These are phyloP conservation scores for Brasilioporus rufonigricans DNA, from an alignment of 768 basidiomycete species.

Conservation along the genomic window DNA sequence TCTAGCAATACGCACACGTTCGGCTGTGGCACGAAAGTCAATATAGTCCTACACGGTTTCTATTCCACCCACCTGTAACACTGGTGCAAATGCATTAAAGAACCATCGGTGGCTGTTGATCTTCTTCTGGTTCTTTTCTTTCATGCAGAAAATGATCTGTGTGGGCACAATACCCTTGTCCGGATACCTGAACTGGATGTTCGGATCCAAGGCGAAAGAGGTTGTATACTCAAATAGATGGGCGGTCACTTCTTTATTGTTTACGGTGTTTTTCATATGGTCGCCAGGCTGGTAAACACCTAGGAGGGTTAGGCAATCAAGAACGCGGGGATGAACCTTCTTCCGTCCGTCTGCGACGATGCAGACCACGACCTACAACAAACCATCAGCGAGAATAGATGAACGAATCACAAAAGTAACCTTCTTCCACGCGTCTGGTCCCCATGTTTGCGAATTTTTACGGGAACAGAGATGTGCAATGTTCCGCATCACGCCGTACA, in stretches of 20 bases:
- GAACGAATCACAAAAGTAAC: slow-evolving; percentile 29
- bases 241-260: slow-evolving; percentile 69
- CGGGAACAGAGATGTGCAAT: slow-evolving; percentile 80
- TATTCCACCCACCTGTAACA: slow-evolving; percentile 64
- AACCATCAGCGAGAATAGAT: neutral
- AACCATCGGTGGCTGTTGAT: slow-evolving; percentile 98
- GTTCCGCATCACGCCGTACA: slow-evolving; percentile 93
- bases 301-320: slow-evolving; percentile 86
- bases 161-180: slow-evolving; percentile 93
- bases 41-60: neutral
- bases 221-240: slow-evolving; percentile 87
- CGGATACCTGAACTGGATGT: slow-evolving; percentile 81
- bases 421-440: slow-evolving; percentile 96
- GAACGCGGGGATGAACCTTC: slow-evolving; percentile 78
- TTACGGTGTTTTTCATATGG: slow-evolving; percentile 62
- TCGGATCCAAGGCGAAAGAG: slow-evolving; percentile 74
- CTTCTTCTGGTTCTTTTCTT: slow-evolving; percentile 95
- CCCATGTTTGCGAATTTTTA: slow-evolving; percentile 93
- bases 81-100: slow-evolving; percentile 87
- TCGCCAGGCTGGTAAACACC: slow-evolving; percentile 85
- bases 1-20: slow-evolving; percentile 93
- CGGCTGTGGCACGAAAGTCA: slow-evolving; percentile 44
- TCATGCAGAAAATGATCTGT: slow-evolving; percentile 90
- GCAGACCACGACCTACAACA: slow-evolving; percentile 77
- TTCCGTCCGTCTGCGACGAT: slow-evolving; percentile 88